A percentile compares a stretch with the other conserved stretches of the same genome.
Evolutionary conservation across 305 asterid species (phyloP).

Genomic region (Fraxinus floribunda): DNA sequence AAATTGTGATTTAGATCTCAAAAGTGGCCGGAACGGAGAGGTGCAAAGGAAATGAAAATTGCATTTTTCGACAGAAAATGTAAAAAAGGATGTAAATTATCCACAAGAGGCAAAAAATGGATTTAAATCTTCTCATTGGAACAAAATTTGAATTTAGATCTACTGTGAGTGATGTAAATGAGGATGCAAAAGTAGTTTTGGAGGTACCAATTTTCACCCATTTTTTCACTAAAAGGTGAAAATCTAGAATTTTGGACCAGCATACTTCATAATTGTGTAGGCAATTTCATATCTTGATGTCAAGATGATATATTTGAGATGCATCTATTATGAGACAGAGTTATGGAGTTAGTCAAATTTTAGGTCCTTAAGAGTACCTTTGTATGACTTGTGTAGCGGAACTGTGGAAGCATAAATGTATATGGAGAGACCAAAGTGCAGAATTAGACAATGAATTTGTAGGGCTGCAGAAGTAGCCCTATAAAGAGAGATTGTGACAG

Average conservation of each 20-base stretch:
- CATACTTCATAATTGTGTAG: slow-evolving; percentile 4
- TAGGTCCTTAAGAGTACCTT: not conserved
- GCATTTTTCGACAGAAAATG: not conserved
- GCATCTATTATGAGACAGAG: not conserved
- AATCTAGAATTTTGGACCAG: not conserved
- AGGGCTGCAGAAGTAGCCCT: not conserved
- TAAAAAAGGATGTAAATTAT: too few species aligned
- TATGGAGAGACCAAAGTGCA: slow-evolving; percentile 11
- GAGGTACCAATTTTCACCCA: not conserved
- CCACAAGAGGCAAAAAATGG: not conserved
- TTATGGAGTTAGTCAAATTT: not conserved
- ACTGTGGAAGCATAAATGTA: not conserved
- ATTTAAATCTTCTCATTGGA: not conserved
- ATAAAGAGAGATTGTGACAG: not conserved
- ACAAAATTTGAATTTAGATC: not conserved
- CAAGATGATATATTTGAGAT: slow-evolving; percentile 18
- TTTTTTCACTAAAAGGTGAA: not conserved
- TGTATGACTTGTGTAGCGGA: not conserved
- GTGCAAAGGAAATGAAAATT: not conserved
- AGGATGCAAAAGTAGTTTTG: not conserved
- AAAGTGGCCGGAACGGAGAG: not conserved
- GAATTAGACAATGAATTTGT: slow-evolving; percentile 5
- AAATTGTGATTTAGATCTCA: not conserved
- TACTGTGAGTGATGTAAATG: slow-evolving; percentile 16
- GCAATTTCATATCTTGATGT: slow-evolving; percentile 20